phyloP scores from a whole-genome alignment of 2,329 filamentous ascomycete species.

The Botryotinia narcissicola region DNA sequence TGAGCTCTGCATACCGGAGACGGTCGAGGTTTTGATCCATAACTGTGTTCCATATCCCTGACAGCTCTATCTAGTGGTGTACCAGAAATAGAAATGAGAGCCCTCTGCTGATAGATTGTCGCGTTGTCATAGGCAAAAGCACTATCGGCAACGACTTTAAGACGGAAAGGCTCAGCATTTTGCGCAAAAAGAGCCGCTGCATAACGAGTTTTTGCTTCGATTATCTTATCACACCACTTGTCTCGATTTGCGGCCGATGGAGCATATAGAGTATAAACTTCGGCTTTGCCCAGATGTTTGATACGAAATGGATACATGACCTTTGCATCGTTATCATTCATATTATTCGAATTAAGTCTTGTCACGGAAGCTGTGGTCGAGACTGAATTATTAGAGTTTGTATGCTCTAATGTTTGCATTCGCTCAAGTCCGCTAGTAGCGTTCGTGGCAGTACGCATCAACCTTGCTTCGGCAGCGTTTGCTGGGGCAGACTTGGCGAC shows the following conservation, averaged over 20 bases:
- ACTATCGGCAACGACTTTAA: constrained; percentile 88
- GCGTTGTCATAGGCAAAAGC: constrained; percentile 74
- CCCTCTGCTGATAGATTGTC: constrained; percentile 52
- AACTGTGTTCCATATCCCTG: constrained; percentile 77
- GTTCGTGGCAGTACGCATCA: constrained; percentile 40
- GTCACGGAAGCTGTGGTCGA: constrained; percentile 48
- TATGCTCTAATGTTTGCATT: constrained; percentile 62
- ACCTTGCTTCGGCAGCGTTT: constrained; percentile 55
- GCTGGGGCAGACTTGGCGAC: constrained; percentile 59
- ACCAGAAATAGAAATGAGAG: constrained; percentile 76
- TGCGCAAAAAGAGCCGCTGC: constrained; percentile 85
- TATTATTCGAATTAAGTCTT: constrained; percentile 46
- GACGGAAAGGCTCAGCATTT: constrained; percentile 91
- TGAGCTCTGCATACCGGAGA: constrained; percentile 76
- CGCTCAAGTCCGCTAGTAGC: constrained; percentile 38
- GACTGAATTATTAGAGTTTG: constrained; percentile 64
- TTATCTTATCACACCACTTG: constrained; percentile 92
- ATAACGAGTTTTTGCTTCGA: constrained; percentile 91
- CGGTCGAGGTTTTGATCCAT: constrained; percentile 68
- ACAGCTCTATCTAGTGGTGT: constrained; percentile 92
- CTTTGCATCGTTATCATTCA: constrained; percentile 45
- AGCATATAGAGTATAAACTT: constrained; percentile 89
- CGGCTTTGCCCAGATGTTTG: constrained; percentile 85
- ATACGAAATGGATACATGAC: constrained; percentile 87
- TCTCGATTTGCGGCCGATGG: constrained; percentile 69